phyloP scores from a whole-genome alignment of 805 yeast genomes.

The Candida methanosorbosa region DNA sequence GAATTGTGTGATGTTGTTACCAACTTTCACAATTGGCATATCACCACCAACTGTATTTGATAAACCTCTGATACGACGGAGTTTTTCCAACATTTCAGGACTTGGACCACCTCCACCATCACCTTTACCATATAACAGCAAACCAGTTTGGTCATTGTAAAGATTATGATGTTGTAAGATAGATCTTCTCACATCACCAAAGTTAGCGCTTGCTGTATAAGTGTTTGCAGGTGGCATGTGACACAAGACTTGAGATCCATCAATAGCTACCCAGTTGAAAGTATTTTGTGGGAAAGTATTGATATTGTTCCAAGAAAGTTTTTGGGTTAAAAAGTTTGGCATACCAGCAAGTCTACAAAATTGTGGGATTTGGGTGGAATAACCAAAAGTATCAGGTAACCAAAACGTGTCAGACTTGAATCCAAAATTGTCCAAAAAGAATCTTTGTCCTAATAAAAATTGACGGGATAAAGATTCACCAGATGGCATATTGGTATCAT shows the following conservation, averaged over 20 bases:
- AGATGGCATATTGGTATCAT: conserved; percentile 91
- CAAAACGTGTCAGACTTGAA: conserved; percentile 69
- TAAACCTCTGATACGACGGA: conserved; percentile 85
- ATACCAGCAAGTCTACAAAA: conserved; percentile 82
- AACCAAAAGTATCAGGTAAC: conserved; percentile 98
- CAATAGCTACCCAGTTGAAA: conserved; percentile 92
- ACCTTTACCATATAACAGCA: conserved; percentile 84
- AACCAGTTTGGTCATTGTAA: conserved; percentile 70
- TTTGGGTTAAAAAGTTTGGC: conserved; percentile 82
- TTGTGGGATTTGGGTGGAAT: conserved; percentile 92
- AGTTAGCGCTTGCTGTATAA: conserved; percentile 86
- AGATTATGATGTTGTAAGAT: conserved; percentile 75
- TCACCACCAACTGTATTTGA: conserved; percentile 66
- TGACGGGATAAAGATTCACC: conserved; percentile 91
- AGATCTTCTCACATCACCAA: conserved; percentile 85
- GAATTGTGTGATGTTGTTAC: conserved; percentile 73
- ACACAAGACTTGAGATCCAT: conserved; percentile 85
- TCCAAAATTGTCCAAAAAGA: conserved; percentile 75
- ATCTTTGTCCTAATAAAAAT: conserved; percentile 83
- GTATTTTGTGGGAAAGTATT: conserved; percentile 84
- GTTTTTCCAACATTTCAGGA: conserved; percentile 85
- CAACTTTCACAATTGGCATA: conserved; percentile 76
- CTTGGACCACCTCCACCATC: conserved; percentile 99
- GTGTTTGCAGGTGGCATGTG: conserved; percentile 99
- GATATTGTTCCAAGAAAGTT: conserved; percentile 93